phyloP scores from a whole-genome alignment of 2,329 filamentous ascomycete genomes.

The Trichoderma sp. region DNA sequence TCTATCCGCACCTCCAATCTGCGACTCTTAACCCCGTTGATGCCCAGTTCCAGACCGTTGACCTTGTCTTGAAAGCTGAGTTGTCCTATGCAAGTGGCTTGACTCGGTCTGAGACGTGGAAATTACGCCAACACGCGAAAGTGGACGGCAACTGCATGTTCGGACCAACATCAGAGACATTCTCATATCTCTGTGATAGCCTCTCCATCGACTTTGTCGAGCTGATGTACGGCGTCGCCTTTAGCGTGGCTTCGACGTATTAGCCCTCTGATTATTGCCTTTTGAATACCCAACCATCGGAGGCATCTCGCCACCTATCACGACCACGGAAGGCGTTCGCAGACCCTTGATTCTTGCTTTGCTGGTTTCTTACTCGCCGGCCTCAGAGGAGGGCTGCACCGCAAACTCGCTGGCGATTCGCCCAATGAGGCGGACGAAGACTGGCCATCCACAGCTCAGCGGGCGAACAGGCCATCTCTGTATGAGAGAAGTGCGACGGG shows the following conservation, averaged over 20 bases:
- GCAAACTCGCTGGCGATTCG: background rate
- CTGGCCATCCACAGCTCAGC: background rate
- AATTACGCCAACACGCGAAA: background rate
- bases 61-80: background rate
- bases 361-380: background rate
- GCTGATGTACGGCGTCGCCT: background rate
- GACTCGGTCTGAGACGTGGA: slow-evolving; percentile 2
- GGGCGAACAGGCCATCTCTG: background rate
- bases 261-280: slow-evolving; percentile 21
- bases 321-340: background rate
- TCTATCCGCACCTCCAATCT: slow-evolving; percentile 12
- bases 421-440: slow-evolving; percentile 2
- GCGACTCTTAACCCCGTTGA: background rate
- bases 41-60: slow-evolving; percentile 17
- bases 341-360: background rate
- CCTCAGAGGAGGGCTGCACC: background rate
- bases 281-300: slow-evolving; percentile 10
- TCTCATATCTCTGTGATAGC: background rate
- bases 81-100: background rate
- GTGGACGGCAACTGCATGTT: slow-evolving; percentile 3
- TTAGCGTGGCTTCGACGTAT: slow-evolving; percentile 2
- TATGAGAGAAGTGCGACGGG: slow-evolving; percentile 3
- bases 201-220: background rate
- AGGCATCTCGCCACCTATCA: slow-evolving; percentile 12
- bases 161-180: slow-evolving; percentile 4